Evolutionary conservation across 306 rosid genomes (phyloP).

Genomic region (Ammopiptanthus mongolicus): DNA sequence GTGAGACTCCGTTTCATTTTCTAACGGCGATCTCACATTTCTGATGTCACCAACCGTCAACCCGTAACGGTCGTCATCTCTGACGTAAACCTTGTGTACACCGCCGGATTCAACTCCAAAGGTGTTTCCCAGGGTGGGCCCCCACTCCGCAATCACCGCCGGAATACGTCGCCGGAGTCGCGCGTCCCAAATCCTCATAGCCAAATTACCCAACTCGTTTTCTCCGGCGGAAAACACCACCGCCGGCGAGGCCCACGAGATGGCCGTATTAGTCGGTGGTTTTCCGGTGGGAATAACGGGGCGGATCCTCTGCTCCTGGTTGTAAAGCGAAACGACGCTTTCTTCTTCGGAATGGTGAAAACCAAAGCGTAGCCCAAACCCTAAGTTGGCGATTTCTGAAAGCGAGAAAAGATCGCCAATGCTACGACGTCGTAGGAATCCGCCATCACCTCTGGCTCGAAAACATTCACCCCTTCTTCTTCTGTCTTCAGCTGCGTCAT

Average conservation of each 20-base stretch:
- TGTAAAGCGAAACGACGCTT: conserved; percentile 26
- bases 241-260: conserved; percentile 10
- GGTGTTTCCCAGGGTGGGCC: conserved; percentile 35
- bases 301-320: conserved; percentile 20
- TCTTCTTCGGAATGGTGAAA: not conserved
- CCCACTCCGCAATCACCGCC: conserved; percentile 58
- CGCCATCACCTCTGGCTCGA: conserved; percentile 15
- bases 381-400: conserved; percentile 40
- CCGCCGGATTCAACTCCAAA: conserved; percentile 36
- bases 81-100: conserved; percentile 40
- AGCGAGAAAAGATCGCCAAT: conserved; percentile 48
- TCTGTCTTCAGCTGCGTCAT: not conserved
- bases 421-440: conserved; percentile 36
- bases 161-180: conserved; percentile 53
- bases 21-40: conserved; percentile 41
- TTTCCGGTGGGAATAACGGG: not conserved
- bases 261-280: not conserved
- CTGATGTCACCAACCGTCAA: conserved; percentile 58
- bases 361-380: not conserved
- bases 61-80: conserved; percentile 35
- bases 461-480: conserved; percentile 30
- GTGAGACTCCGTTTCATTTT: conserved; percentile 29
- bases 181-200: conserved; percentile 63
- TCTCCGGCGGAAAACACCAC: conserved; percentile 26
- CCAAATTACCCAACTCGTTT: conserved; percentile 13